Conservation (phyloP, 78 protist genomes). For the Dictyostelium firmibasis region DNA sequence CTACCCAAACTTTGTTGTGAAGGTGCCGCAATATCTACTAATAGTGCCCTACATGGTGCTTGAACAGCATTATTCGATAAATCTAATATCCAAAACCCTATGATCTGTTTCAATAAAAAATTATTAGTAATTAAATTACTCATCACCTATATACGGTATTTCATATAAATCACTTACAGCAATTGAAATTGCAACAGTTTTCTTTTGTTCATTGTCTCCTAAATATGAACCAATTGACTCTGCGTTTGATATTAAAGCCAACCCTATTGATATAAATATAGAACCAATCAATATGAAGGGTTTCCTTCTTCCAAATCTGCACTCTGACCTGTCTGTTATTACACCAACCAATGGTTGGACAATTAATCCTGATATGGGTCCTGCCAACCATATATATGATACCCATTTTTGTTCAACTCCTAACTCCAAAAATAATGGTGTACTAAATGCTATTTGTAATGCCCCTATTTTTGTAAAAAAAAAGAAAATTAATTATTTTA, state of each 20-base stretch:
- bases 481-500: too few species aligned
- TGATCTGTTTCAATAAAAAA: constrained; percentile 17
- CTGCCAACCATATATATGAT: constrained; percentile 78
- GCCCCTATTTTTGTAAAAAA: constrained; percentile 32
- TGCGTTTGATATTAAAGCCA: constrained; percentile 81
- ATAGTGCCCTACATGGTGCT: constrained; percentile 80
- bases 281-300: constrained; percentile 78
- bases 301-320: constrained; percentile 79
- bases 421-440: constrained; percentile 74
- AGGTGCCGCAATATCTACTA: constrained; percentile 80
- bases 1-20: constrained; percentile 80
- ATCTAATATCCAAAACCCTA: constrained; percentile 87
- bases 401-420: constrained; percentile 54
- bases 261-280: constrained; percentile 68
- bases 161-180: constrained; percentile 6
- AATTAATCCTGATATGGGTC: constrained; percentile 83
- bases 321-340: constrained; percentile 73
- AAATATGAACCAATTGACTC: constrained; percentile 43
- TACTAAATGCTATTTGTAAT: constrained; percentile 79
- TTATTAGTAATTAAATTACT: background rate
- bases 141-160: too few species aligned
- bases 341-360: constrained; percentile 86
- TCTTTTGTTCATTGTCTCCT: constrained; percentile 45
- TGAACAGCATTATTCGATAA: constrained; percentile 83
- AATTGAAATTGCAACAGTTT: constrained; percentile 4